These are phyloP conservation scores for Boletus edulis DNA, from an alignment of 768 basidiomycete genomes.

Conservation along the genomic window DNA sequence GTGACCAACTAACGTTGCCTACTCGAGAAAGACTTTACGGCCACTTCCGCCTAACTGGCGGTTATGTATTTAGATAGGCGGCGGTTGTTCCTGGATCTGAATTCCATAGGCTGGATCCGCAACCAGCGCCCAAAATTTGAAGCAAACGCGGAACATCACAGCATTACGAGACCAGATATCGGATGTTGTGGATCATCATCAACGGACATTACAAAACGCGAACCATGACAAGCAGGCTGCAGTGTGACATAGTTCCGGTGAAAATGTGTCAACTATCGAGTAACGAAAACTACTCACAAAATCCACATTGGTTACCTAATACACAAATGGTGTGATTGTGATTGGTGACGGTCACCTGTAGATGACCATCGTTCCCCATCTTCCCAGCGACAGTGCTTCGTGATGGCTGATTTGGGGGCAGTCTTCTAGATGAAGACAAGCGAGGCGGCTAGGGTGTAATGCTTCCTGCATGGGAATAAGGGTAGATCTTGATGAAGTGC, in stretches of 20 bases:
- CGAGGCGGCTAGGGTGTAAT: constrained; percentile 33
- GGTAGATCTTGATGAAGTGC: constrained; percentile 28
- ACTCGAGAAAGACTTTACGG: neutral
- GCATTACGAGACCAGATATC: constrained; percentile 15
- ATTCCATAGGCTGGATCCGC: neutral
- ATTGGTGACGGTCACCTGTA: constrained; percentile 7
- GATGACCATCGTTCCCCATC: constrained; percentile 34
- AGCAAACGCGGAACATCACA: constrained; percentile 1
- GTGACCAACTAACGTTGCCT: neutral
- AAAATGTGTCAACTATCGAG: constrained; percentile 5
- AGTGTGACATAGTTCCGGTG: constrained; percentile 16
- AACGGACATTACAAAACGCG: constrained; percentile 25
- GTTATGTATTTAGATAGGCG: constrained; percentile 1
- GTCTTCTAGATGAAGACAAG: constrained; percentile 42
- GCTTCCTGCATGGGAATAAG: constrained; percentile 39
- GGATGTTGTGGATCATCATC: constrained; percentile 22
- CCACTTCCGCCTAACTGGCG: neutral
- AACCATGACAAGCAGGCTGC: constrained; percentile 14
- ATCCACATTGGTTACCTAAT: constrained; percentile 15
- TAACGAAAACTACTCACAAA: constrained; percentile 19
- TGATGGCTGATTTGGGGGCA: constrained; percentile 38
- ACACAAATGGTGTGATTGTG: constrained; percentile 1
- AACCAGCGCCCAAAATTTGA: neutral
- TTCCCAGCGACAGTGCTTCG: constrained; percentile 38
- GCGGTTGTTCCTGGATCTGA: constrained; percentile 1